Evolutionary conservation across 1,284 basidiomycete species (phyloP).

Genomic region (Kwoniella shivajii): DNA sequence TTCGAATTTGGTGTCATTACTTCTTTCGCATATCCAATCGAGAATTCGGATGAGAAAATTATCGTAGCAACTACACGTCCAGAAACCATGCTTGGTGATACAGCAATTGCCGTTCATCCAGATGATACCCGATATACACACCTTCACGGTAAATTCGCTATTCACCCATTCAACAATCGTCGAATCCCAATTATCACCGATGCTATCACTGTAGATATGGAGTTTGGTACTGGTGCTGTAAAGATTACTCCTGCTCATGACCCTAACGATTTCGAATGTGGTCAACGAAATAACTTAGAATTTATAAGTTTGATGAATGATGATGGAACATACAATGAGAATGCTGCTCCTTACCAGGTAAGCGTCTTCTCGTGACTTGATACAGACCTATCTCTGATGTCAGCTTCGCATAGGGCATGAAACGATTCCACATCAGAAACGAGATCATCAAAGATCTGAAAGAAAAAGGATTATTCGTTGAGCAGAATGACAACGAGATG

Average conservation of each 20-base stretch:
- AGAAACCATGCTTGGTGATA: constrained; percentile 98
- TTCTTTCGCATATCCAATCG: constrained; percentile 90
- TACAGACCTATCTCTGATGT: not conserved
- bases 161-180: constrained; percentile 88
- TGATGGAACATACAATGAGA: constrained; percentile 93
- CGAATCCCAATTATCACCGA: constrained; percentile 89
- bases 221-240: constrained; percentile 96
- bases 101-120: constrained; percentile 95
- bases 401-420: constrained; percentile 74
- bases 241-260: constrained; percentile 99
- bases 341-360: constrained; percentile 80
- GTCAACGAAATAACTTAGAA: constrained; percentile 80
- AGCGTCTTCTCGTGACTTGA: constrained; percentile 19
- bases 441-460: constrained; percentile 83
- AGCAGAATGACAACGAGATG: constrained; percentile 95
- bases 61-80: constrained; percentile 96
- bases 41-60: constrained; percentile 86
- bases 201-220: constrained; percentile 84
- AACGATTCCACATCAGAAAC: constrained; percentile 90
- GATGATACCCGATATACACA: constrained; percentile 93
- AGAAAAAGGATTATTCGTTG: constrained; percentile 82
- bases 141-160: constrained; percentile 88
- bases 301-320: constrained; percentile 98
- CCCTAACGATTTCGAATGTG: constrained; percentile 96
- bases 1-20: constrained; percentile 98